Evolutionary conservation across 257 asterid species (phyloP).

Genomic region (Solanum sejunctum): DNA sequence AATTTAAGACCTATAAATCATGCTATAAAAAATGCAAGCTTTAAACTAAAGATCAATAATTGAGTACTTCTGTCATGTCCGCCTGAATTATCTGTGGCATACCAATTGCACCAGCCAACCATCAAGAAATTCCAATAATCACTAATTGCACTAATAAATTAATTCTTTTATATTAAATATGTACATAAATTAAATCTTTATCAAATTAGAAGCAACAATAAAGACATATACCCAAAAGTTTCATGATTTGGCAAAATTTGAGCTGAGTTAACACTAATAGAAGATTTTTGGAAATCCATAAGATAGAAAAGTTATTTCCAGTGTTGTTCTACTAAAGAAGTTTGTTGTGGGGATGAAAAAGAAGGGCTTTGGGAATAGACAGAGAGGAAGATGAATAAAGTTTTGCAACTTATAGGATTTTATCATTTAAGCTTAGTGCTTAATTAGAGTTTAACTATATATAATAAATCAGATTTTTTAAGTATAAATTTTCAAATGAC

Average conservation of each 20-base stretch:
- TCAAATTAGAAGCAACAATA: neutral
- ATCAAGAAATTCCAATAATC: neutral
- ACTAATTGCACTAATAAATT: neutral
- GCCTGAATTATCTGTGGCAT: constrained; percentile 21
- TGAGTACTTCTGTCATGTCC: constrained; percentile 23
- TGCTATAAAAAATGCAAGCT: neutral
- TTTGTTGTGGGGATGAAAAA: too few species aligned
- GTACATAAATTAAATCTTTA: neutral
- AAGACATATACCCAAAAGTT: constrained; percentile 15
- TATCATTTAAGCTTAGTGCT: neutral
- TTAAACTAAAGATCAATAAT: neutral
- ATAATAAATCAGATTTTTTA: too few species aligned
- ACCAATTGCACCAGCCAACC: constrained; percentile 22
- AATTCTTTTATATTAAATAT: neutral
- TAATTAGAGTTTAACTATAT: neutral
- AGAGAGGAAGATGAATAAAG: neutral
- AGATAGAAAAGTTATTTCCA: too few species aligned
- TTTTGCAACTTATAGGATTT: too few species aligned
- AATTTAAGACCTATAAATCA: neutral
- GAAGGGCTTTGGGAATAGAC: too few species aligned
- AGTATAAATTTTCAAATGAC: too few species aligned
- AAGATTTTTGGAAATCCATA: neutral
- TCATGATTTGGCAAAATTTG: neutral
- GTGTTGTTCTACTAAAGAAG: too few species aligned
- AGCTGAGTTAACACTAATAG: neutral